phyloP scores from a whole-genome alignment of 2,329 filamentous ascomycete genomes.

The Aphanocladium album region DNA sequence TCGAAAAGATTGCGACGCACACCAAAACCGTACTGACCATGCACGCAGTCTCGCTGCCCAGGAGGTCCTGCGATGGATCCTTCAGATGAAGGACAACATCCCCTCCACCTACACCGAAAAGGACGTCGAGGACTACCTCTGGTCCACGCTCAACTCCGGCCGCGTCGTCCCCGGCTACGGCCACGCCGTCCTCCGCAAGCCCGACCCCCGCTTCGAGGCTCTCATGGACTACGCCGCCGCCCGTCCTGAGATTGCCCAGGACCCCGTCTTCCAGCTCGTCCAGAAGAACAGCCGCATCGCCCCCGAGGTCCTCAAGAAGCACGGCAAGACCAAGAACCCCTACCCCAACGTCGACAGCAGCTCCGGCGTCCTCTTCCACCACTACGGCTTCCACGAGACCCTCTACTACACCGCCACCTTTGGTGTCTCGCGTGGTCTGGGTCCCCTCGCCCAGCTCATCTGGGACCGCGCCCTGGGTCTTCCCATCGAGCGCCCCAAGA shows the following conservation, averaged over 20 bases:
- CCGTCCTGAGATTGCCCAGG: slow-evolving; percentile 75
- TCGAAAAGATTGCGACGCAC: neutral
- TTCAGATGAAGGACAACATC: slow-evolving; percentile 90
- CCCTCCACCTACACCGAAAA: slow-evolving; percentile 71
- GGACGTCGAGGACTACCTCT: slow-evolving; percentile 85
- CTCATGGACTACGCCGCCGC: slow-evolving; percentile 91
- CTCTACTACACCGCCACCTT: slow-evolving; percentile 84
- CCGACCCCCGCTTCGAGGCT: slow-evolving; percentile 92
- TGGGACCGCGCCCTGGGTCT: slow-evolving; percentile 93
- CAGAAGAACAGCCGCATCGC: slow-evolving; percentile 91
- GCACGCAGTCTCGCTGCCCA: slow-evolving; percentile 72
- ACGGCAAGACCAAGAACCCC: slow-evolving; percentile 97
- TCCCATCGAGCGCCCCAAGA: slow-evolving; percentile 97
- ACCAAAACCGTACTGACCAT: neutral
- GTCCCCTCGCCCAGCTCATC: slow-evolving; percentile 87
- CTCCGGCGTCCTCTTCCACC: slow-evolving; percentile 93
- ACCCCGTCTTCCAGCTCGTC: slow-evolving; percentile 91
- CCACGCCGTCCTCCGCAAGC: slow-evolving; percentile 92
- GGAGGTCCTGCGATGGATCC: slow-evolving; percentile 93
- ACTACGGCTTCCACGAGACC: slow-evolving; percentile 96
- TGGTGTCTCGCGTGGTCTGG: slow-evolving; percentile 66
- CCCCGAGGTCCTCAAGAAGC: slow-evolving; percentile 82
- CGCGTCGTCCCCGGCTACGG: slow-evolving; percentile 94
- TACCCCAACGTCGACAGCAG: slow-evolving; percentile 95
- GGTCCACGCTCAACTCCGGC: slow-evolving; percentile 87